These are phyloP conservation scores for Coprinellus micaceus DNA, from an alignment of 768 basidiomycete species.

Conservation along the genomic window DNA sequence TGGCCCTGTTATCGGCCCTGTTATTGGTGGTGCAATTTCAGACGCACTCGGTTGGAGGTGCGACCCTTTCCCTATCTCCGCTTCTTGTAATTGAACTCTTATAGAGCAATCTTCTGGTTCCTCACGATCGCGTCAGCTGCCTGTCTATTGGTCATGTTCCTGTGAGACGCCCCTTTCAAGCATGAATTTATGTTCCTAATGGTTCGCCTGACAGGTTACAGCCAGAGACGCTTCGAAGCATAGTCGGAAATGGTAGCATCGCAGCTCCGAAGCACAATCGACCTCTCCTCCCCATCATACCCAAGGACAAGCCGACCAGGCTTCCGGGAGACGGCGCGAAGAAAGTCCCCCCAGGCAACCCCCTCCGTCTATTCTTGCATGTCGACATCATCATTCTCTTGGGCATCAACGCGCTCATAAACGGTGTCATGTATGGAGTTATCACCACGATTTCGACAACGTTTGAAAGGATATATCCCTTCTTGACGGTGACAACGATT, in stretches of 20 bases:
- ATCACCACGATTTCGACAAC: conserved; percentile 59
- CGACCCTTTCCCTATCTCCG: conserved; percentile 3
- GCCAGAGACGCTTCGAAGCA: conserved; percentile 50
- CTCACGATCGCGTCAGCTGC: conserved; percentile 44
- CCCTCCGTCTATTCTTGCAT: conserved; percentile 51
- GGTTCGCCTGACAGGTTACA: conserved; percentile 36
- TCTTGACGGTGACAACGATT: conserved; percentile 56
- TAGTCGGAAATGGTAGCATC: conserved; percentile 54
- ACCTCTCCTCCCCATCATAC: conserved; percentile 49
- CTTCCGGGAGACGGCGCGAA: conserved; percentile 20
- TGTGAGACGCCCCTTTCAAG: conserved; percentile 30
- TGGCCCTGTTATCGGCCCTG: conserved; percentile 59
- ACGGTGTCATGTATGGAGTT: conserved; percentile 58
- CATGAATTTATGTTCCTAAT: conserved; percentile 15
- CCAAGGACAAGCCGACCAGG: conserved; percentile 21
- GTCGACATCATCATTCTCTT: conserved; percentile 56
- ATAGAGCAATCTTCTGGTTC: conserved; percentile 63
- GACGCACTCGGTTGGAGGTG: conserved; percentile 64
- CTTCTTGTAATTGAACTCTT: neutral
- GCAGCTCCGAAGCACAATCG: conserved; percentile 43
- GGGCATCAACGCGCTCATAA: conserved; percentile 46
- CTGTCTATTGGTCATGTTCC: conserved; percentile 44
- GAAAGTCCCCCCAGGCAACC: conserved; percentile 46
- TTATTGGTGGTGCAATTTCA: conserved; percentile 57
- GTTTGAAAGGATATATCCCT: conserved; percentile 55